These are phyloP conservation scores for Aphanomyces invadans DNA, from an alignment of 352 stramenopile genomes.

Conservation along the genomic window DNA sequence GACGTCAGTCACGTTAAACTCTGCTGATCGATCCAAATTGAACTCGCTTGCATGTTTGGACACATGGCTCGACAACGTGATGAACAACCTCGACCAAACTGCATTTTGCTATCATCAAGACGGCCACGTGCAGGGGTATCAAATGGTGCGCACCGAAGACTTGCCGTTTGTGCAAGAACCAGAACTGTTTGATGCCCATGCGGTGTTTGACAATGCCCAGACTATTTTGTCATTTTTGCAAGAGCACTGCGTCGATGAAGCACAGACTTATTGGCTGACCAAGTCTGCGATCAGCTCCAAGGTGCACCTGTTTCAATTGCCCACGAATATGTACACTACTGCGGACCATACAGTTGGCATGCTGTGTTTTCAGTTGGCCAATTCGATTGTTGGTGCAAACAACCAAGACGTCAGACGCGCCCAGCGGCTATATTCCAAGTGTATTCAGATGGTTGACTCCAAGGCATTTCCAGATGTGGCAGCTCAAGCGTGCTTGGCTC, in stretches of 20 bases:
- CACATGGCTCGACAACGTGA: constrained; percentile 23
- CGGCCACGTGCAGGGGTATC: constrained; percentile 11
- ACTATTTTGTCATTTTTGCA: constrained; percentile 33
- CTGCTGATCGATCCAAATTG: neutral
- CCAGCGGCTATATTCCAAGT: constrained; percentile 6
- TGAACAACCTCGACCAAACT: constrained; percentile 13
- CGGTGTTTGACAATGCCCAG: constrained; percentile 51
- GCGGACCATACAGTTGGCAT: constrained; percentile 21
- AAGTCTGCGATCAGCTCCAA: neutral
- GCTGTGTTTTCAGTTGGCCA: constrained; percentile 19
- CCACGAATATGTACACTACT: neutral
- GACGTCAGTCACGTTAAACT: constrained; percentile 2
- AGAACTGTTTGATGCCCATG: constrained; percentile 30
- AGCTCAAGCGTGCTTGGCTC: neutral
- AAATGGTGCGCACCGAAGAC: constrained; percentile 20
- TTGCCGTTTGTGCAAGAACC: constrained; percentile 8
- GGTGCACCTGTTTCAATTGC: constrained; percentile 17
- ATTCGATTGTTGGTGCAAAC: neutral
- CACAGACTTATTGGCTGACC: constrained; percentile 19
- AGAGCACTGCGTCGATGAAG: constrained; percentile 20
- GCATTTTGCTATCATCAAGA: constrained; percentile 6
- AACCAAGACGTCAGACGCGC: neutral
- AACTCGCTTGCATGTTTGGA: constrained; percentile 15
- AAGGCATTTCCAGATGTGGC: neutral
- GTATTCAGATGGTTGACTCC: constrained; percentile 2